These are phyloP conservation scores for Globisporangium sylvaticum DNA, from an alignment of 352 stramenopile species.

Conservation along the genomic window DNA sequence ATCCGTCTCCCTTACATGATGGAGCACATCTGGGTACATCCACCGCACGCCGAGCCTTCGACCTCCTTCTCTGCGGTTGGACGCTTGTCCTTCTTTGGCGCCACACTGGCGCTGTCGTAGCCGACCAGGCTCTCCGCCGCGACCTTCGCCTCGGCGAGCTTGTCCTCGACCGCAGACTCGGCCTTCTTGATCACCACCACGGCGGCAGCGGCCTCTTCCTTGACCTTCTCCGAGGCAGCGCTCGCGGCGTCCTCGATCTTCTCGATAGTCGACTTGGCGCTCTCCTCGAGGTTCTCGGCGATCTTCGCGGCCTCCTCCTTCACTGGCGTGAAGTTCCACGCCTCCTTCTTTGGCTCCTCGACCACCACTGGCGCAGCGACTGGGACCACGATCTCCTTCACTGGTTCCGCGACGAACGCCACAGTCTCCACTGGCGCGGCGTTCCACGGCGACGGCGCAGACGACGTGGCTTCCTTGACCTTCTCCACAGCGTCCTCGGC, in stretches of 20 bases:
- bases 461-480: constrained; percentile 15
- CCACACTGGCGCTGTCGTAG: constrained; percentile 72
- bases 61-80: constrained; percentile 40
- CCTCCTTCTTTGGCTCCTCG: constrained; percentile 18
- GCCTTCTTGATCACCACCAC: constrained; percentile 22
- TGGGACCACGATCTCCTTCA: constrained; percentile 17
- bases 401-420: constrained; percentile 18
- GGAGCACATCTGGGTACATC: constrained; percentile 42
- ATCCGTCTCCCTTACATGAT: constrained; percentile 48
- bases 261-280: constrained; percentile 11
- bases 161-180: constrained; percentile 18
- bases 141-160: constrained; percentile 40
- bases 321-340: constrained; percentile 30
- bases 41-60: constrained; percentile 45
- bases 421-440: constrained; percentile 13
- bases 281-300: constrained; percentile 17
- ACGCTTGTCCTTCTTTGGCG: constrained; percentile 33
- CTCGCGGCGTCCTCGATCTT: constrained; percentile 12
- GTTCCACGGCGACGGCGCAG: constrained; percentile 18
- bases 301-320: constrained; percentile 26
- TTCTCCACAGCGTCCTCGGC: constrained; percentile 1
- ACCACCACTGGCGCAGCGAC: constrained; percentile 2
- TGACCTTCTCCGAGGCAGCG: constrained; percentile 15
- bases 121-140: constrained; percentile 52
- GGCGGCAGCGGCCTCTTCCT: constrained; percentile 21